These are phyloP conservation scores for Scheffersomyces amazonensis DNA, from an alignment of 805 yeast species.

Conservation along the genomic window DNA sequence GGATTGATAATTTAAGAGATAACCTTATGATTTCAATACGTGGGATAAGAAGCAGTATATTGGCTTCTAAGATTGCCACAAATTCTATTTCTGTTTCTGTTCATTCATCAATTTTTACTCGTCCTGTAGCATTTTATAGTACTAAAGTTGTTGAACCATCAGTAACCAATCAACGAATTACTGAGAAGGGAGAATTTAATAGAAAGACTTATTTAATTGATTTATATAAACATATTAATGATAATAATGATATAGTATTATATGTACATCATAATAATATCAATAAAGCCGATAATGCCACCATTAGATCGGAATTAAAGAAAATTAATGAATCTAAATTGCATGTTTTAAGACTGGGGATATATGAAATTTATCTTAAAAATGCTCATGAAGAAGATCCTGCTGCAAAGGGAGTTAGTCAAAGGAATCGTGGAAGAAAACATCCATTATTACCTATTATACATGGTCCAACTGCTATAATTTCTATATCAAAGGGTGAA, in stretches of 20 bases:
- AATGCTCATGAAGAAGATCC: constrained; percentile 73
- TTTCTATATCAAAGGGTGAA: constrained; percentile 64
- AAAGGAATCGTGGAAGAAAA: constrained; percentile 36
- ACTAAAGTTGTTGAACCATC: not conserved
- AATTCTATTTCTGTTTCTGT: too few species aligned
- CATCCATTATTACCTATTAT: constrained; percentile 75
- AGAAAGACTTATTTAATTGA: constrained; percentile 88
- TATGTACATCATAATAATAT: constrained; percentile 85
- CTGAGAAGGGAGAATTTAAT: constrained; percentile 62
- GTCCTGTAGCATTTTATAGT: not conserved
- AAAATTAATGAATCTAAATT: constrained; percentile 63
- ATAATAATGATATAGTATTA: constrained; percentile 64
- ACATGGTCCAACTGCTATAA: constrained; percentile 82
- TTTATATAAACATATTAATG: constrained; percentile 68
- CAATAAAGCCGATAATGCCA: constrained; percentile 62
- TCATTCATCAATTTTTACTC: too few species aligned
- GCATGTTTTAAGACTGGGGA: constrained; percentile 61
- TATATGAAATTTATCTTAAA: constrained; percentile 75
- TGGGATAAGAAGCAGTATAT: too few species aligned
- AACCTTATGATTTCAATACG: too few species aligned
- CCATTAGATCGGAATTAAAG: constrained; percentile 57
- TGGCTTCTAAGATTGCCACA: too few species aligned
- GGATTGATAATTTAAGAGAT: too few species aligned
- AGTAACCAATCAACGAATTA: constrained; percentile 24
- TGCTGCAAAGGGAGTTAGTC: constrained; percentile 52